phyloP scores from a whole-genome alignment of 805 yeast genomes.

The Kazachstania taianensis region DNA sequence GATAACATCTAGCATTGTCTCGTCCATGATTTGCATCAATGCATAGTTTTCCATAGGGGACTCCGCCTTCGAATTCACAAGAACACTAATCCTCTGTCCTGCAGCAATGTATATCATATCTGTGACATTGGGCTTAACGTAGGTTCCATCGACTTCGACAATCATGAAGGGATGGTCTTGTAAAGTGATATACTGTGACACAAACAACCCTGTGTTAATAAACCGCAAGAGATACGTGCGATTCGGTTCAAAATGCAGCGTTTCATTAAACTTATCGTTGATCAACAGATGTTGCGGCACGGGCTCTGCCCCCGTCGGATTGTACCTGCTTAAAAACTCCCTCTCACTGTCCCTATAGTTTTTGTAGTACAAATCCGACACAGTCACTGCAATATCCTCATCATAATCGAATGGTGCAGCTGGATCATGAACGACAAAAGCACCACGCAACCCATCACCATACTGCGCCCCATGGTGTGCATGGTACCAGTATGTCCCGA shows the following conservation, averaged over 20 bases:
- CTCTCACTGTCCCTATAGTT: constrained; percentile 37
- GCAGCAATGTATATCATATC: constrained; percentile 55
- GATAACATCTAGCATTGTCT: constrained; percentile 57
- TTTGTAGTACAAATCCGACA: constrained; percentile 58
- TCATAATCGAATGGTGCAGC: constrained; percentile 49
- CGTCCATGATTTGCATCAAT: constrained; percentile 52
- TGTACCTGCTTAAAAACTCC: constrained; percentile 50
- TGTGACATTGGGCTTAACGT: constrained; percentile 46
- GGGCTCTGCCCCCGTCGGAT: constrained; percentile 83
- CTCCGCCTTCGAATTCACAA: constrained; percentile 54
- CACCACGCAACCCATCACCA: constrained; percentile 66
- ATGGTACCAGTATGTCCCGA: constrained; percentile 80
- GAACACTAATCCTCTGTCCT: constrained; percentile 72
- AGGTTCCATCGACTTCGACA: constrained; percentile 69
- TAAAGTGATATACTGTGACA: constrained; percentile 56
- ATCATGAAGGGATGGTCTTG: constrained; percentile 65
- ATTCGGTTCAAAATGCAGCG: constrained; percentile 45
- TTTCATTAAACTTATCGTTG: constrained; percentile 52
- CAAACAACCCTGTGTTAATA: constrained; percentile 61
- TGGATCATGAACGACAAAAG: constrained; percentile 54
- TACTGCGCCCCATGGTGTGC: constrained; percentile 71
- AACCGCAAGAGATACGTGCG: constrained; percentile 57
- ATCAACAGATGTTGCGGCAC: constrained; percentile 57
- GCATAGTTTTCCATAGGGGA: constrained; percentile 40
- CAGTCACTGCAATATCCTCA: constrained; percentile 45